Evolutionary conservation across 2,329 filamentous ascomycete species (phyloP).

Genomic region (Hypoxylon sp.): DNA sequence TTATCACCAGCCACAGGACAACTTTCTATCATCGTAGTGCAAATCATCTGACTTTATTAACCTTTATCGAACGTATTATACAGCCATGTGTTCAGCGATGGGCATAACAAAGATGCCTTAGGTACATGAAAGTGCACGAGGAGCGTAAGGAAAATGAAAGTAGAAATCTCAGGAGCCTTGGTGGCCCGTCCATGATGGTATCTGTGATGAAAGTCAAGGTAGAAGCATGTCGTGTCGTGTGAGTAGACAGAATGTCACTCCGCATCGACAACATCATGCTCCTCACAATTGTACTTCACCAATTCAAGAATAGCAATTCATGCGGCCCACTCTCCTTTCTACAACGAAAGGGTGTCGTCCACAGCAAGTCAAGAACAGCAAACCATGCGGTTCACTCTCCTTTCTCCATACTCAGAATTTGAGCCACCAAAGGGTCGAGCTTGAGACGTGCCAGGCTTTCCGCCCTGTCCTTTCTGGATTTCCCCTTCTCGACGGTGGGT

Average conservation of each 20-base stretch:
- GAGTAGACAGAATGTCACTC: background rate
- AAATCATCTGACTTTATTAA: constrained; percentile 1
- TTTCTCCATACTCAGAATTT: too few relatives aligned
- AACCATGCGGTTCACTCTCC: background rate
- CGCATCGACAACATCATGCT: background rate
- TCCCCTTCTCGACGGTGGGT: too few relatives aligned
- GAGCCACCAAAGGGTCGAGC: background rate
- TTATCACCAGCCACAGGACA: background rate
- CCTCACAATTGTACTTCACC: background rate
- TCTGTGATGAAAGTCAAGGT: background rate
- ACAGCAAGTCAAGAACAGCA: too few relatives aligned
- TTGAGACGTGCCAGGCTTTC: too few relatives aligned
- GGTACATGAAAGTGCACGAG: background rate
- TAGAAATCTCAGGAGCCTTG: background rate
- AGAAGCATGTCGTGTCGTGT: background rate
- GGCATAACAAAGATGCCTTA: background rate
- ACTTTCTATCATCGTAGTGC: background rate
- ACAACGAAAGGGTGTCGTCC: too few relatives aligned
- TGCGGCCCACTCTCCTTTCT: too few relatives aligned
- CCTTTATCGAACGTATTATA: background rate
- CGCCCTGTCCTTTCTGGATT: too few relatives aligned
- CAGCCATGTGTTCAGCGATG: background rate
- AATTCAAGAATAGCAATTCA: background rate
- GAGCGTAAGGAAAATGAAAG: background rate
- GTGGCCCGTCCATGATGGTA: background rate